Base-by-base conservation (phyloP, 2,329 filamentous ascomycete genomes). In the Alternaria triticimaculans region DNA sequence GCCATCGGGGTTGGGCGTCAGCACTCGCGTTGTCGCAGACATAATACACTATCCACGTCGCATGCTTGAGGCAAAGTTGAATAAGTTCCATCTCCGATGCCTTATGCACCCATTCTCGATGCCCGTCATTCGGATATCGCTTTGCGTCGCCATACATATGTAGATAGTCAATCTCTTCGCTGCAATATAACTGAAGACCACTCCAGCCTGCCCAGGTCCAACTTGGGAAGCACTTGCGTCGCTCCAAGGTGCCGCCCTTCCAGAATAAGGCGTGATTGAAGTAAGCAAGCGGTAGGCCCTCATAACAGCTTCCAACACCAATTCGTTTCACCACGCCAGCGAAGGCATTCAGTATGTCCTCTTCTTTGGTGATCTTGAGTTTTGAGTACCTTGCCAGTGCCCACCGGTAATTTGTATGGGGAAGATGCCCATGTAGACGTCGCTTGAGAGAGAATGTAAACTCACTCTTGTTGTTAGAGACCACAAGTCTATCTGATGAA, bases 291-390 rank as follows among this genome's bases (percentile, higher is more conserved):
- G 41, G 41, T 0, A 44, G 18, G 41, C 41, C 41, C n/a, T 20
- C 0, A 20, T 2, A 18, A 1, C 41, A 44, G 0, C 2, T 1
- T 12, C 41, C 18, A 18, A 44, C 41, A 0, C 18, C 41, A 12
- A 44, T 18, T 18, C 41, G 0, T 0, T 44, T 44, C 0, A 44
- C 0, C 18, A 20, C 41, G 7, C 41, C 41, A 0, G 41, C 0
- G 0, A 44, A 4, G 0, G 41, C 41, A 7, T 44, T 0, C 41
- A 20, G 1, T 10, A 20, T 20, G 11, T 44, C 37, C 3, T 26
- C 25, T 9, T 26, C 9, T 10, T 26, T 26, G 8, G 25, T 26
- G 25, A 26, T 26, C 9, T 26, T 26, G 25, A 26, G 25, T 26
- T 10, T 9, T 10, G 25, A 26, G 9, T 26, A 26, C 3, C 9